These are phyloP conservation scores for Pueraria montana DNA, from an alignment of 306 rosid species.

Conservation along the genomic window DNA sequence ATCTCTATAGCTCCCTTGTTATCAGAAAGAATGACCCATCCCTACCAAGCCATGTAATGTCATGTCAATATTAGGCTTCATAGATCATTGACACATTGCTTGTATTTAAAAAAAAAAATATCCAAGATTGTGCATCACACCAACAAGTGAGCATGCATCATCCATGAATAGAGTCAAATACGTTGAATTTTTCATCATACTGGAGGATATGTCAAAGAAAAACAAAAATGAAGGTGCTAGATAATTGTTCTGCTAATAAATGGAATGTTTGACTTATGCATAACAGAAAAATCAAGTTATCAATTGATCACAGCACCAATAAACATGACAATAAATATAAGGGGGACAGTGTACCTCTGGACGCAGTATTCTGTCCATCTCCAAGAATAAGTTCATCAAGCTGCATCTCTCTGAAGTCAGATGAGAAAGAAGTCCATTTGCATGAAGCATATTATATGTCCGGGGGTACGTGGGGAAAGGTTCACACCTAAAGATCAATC, in stretches of 20 bases:
- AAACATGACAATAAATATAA: conserved; percentile 22
- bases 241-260: background rate
- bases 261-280: background rate
- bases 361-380: conserved; percentile 93
- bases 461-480: conserved; percentile 95
- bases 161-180: background rate
- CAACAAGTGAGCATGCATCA: background rate
- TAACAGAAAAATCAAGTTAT: background rate
- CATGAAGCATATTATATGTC: conserved; percentile 90
- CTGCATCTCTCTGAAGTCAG: conserved; percentile 76
- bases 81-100: conserved; percentile 16
- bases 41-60: conserved; percentile 57
- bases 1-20: conserved; percentile 72
- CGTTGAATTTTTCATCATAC: background rate
- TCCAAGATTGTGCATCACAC: background rate
- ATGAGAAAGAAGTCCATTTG: conserved; percentile 79
- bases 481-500: conserved; percentile 76
- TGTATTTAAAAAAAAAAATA: background rate
- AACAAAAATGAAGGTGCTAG: background rate
- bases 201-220: background rate
- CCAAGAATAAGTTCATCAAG: conserved; percentile 73
- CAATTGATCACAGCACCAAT: background rate
- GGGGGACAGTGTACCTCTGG: conserved; percentile 71
- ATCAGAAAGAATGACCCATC: conserved; percentile 85
- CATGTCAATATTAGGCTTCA: conserved; percentile 17